Conservation (phyloP, 2,329 filamentous ascomycete genomes). For the Exophiala oligosperma region DNA sequence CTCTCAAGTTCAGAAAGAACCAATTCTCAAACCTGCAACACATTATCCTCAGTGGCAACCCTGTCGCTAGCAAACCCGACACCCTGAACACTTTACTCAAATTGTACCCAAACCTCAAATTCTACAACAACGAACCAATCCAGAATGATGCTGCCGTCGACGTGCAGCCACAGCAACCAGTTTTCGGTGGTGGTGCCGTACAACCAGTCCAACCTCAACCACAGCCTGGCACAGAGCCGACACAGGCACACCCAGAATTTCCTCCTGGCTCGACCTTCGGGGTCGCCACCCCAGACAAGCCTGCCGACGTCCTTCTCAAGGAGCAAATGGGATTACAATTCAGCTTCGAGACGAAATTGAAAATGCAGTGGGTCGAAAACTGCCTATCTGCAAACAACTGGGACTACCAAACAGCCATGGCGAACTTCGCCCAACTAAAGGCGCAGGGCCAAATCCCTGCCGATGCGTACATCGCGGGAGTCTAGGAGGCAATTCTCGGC, state of each 20-base stretch:
- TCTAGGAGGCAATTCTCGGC: slow-evolving; percentile 7
- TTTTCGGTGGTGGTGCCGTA: background rate
- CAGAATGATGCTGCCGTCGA: slow-evolving; percentile 68
- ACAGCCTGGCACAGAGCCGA: slow-evolving; percentile 71
- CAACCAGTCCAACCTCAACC: slow-evolving; percentile 64
- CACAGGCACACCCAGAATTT: slow-evolving; percentile 30
- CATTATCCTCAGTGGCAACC: slow-evolving; percentile 75
- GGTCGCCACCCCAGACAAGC: slow-evolving; percentile 43
- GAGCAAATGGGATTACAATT: slow-evolving; percentile 71
- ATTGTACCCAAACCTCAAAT: slow-evolving; percentile 80
- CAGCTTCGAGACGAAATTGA: slow-evolving; percentile 77
- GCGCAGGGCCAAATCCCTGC: slow-evolving; percentile 36
- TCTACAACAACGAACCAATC: slow-evolving; percentile 70
- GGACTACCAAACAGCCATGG: slow-evolving; percentile 74
- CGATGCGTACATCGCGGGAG: slow-evolving; percentile 22
- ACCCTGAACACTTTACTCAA: slow-evolving; percentile 69
- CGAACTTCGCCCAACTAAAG: slow-evolving; percentile 74
- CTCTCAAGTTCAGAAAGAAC: slow-evolving; percentile 72
- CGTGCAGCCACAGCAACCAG: slow-evolving; percentile 38
- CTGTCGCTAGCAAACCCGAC: slow-evolving; percentile 63
- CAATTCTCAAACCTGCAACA: slow-evolving; percentile 79
- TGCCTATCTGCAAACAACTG: slow-evolving; percentile 78
- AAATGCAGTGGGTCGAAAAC: slow-evolving; percentile 72
- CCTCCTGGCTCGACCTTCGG: slow-evolving; percentile 39
- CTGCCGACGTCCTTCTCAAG: slow-evolving; percentile 58